Percentiles rank a stretch among this genome's conserved stretches.
Conservation (phyloP, 345 rosid species). For the Gynandropsis gynandra region DNA sequence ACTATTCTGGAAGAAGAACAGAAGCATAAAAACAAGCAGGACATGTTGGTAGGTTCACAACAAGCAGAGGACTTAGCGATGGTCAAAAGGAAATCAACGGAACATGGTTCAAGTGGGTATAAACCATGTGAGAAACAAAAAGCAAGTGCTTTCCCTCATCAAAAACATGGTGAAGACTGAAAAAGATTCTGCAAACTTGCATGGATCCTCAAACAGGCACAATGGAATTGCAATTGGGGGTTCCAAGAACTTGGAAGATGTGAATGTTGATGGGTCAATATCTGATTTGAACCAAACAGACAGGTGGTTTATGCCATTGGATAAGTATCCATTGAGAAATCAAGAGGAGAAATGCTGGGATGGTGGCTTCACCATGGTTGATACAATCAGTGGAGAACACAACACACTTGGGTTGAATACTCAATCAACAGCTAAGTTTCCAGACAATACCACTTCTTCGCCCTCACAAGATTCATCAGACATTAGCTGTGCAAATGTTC, state of each 20-base stretch:
- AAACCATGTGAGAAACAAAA: constrained; percentile 85
- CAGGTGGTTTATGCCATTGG: constrained; percentile 20
- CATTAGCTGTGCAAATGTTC: constrained; percentile 24
- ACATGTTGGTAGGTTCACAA: no score
- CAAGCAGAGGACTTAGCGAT: no score
- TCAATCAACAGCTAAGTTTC: constrained; percentile 5
- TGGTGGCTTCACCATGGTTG: constrained; percentile 2
- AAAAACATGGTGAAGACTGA: constrained; percentile 62
- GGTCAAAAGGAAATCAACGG: no score
- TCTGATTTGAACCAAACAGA: constrained; percentile 11
- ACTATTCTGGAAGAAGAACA: no score
- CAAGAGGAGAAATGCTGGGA: constrained; percentile 3
- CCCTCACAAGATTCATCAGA: constrained; percentile 15
- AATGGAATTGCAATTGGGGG: constrained; percentile 8
- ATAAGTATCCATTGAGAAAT: constrained; percentile 8
- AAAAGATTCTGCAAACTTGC: constrained; percentile 22
- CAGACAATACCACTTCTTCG: constrained; percentile 22
- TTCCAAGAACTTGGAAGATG: constrained; percentile 17
- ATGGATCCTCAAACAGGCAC: constrained; percentile 4
- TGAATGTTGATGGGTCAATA: constrained; percentile 14
- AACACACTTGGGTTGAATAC: constrained; percentile 13
- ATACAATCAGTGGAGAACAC: constrained; percentile 21
- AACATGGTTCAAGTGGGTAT: no score
- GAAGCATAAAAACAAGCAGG: no score
- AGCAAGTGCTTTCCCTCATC: constrained; percentile 91